Evolutionary conservation across 306 rosid genomes (phyloP).

Genomic region (Dalbergia cultrata): DNA sequence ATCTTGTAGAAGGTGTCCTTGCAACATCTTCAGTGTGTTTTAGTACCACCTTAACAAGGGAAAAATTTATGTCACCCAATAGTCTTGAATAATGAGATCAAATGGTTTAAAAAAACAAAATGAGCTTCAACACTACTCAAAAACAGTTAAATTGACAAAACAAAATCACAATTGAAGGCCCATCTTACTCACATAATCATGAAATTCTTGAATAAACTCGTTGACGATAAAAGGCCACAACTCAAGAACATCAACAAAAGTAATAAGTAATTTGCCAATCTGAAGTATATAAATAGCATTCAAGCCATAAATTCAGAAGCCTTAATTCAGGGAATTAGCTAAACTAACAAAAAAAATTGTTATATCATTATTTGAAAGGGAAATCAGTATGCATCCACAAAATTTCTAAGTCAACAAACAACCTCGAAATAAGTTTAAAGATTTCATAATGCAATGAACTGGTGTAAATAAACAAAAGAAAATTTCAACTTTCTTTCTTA

Average conservation of each 20-base stretch:
- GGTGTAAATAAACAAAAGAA: too few relatives aligned
- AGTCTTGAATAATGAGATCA: conserved; percentile 90
- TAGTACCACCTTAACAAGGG: too few relatives aligned
- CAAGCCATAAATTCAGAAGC: conserved; percentile 37
- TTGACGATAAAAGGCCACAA: conserved; percentile 95
- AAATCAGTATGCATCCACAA: conserved; percentile 17
- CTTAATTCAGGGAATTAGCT: conserved; percentile 16
- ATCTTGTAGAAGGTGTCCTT: conserved; percentile 84
- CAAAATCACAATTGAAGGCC: too few relatives aligned
- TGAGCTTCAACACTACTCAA: too few relatives aligned
- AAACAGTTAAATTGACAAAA: too few relatives aligned
- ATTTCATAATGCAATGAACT: background rate
- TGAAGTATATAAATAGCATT: conserved; percentile 55
- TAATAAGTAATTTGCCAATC: conserved; percentile 94
- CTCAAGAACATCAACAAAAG: conserved; percentile 92
- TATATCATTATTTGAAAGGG: conserved; percentile 2
- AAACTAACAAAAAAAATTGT: conserved; percentile 17
- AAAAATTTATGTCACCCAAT: conserved; percentile 90
- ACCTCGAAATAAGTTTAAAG: conserved; percentile 23
- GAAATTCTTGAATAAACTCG: conserved; percentile 96
- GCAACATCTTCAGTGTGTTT: conserved; percentile 98
- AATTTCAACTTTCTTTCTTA: too few relatives aligned
- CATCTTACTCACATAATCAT: conserved; percentile 78
- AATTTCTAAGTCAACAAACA: conserved; percentile 29
- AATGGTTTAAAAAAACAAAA: too few relatives aligned